These are phyloP conservation scores for Cladosporium sp. DNA, from an alignment of 2,329 filamentous ascomycete genomes.

Conservation along the genomic window DNA sequence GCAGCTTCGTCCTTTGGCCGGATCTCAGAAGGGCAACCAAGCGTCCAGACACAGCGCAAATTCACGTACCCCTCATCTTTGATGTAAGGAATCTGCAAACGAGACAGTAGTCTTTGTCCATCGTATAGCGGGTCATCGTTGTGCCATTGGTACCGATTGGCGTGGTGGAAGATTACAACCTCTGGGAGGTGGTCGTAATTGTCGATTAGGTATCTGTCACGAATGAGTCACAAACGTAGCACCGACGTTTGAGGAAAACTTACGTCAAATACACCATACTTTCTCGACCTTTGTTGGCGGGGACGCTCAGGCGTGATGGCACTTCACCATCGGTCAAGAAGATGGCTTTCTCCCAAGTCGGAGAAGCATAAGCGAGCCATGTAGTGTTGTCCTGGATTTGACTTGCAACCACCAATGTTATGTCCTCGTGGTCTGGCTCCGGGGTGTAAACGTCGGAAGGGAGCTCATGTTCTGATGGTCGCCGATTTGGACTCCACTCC, in stretches of 20 bases:
- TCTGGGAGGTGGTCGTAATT: constrained; percentile 54
- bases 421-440: not conserved
- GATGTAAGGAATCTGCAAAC: constrained; percentile 47
- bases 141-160: constrained; percentile 53
- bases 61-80: constrained; percentile 50
- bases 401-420: constrained; percentile 33
- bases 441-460: not conserved
- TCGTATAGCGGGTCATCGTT: constrained; percentile 50
- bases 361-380: constrained; percentile 38
- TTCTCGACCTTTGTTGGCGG: constrained; percentile 46
- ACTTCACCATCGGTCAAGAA: constrained; percentile 45
- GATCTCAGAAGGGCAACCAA: constrained; percentile 51
- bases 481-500: no score
- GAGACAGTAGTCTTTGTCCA: constrained; percentile 45
- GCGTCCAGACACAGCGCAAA: constrained; percentile 49
- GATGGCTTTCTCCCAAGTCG: constrained; percentile 37
- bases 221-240: not conserved
- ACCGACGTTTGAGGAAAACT: constrained; percentile 14
- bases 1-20: constrained; percentile 39
- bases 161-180: constrained; percentile 56
- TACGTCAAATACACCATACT: constrained; percentile 49
- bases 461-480: no score
- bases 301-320: constrained; percentile 37
- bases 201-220: constrained; percentile 45
- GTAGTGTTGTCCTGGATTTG: constrained; percentile 35